A percentile compares a stretch with the other conserved stretches of the same genome.
These are phyloP conservation scores for Trichoderma hamatum DNA, from an alignment of 2,329 filamentous ascomycete genomes.

Conservation along the genomic window DNA sequence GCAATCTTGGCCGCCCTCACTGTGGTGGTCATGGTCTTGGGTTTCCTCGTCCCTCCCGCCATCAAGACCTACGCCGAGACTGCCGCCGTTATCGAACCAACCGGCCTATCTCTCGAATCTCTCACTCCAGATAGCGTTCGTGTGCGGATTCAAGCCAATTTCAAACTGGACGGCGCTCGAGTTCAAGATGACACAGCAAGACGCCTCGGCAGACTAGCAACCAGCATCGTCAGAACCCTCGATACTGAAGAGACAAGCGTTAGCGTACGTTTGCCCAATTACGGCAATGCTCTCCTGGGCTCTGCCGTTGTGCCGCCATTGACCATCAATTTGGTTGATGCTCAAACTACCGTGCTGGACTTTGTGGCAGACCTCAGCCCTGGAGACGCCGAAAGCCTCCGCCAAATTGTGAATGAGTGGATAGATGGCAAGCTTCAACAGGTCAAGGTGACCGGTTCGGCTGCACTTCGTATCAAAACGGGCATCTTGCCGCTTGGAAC, in stretches of 20 bases:
- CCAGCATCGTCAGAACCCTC: constrained; percentile 77
- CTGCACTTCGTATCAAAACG: constrained; percentile 73
- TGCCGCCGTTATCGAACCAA: constrained; percentile 80
- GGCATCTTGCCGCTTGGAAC: constrained; percentile 79
- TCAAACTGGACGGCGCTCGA: constrained; percentile 75
- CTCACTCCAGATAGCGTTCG: constrained; percentile 78
- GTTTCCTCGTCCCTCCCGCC: constrained; percentile 78
- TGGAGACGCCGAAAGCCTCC: constrained; percentile 76
- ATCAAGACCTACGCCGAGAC: constrained; percentile 86
- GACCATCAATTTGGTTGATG: constrained; percentile 75
- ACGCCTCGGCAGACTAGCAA: constrained; percentile 74
- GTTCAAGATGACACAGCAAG: constrained; percentile 73
- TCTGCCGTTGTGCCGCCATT: constrained; percentile 76
- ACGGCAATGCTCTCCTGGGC: constrained; percentile 75
- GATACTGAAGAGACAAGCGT: constrained; percentile 74
- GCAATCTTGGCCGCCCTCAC: constrained; percentile 63
- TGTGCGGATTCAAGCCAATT: constrained; percentile 79
- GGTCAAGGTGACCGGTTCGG: constrained; percentile 73
- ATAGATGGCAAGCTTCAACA: constrained; percentile 74
- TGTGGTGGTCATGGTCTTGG: constrained; percentile 72
- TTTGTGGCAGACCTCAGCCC: constrained; percentile 76
- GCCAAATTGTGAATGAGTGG: constrained; percentile 84
- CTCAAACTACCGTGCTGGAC: constrained; percentile 75
- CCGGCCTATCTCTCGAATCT: constrained; percentile 80
- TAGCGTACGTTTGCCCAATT: constrained; percentile 80